phyloP scores from a whole-genome alignment of 192 early-diverging fungal genomes.

The Linderina pennispora region DNA sequence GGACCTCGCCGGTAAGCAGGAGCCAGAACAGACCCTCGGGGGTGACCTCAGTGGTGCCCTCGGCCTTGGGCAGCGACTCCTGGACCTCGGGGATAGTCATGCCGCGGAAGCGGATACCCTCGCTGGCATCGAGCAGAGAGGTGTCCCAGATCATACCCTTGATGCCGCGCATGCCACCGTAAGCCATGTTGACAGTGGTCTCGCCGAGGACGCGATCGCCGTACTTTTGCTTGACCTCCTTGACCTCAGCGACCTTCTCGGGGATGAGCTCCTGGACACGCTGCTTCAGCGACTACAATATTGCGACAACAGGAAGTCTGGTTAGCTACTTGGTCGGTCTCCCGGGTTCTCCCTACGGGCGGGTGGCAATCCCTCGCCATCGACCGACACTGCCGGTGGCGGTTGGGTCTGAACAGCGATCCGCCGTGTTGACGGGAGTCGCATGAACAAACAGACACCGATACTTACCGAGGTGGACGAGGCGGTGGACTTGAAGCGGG shows the following conservation, averaged over 20 bases:
- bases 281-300: conserved; percentile 75
- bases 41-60: conserved; percentile 87
- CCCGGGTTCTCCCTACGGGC: too few species aligned
- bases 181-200: conserved; percentile 94
- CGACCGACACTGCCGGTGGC: too few species aligned
- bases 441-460: too few species aligned
- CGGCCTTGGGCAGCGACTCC: conserved; percentile 80
- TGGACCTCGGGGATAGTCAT: conserved; percentile 96
- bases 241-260: conserved; percentile 91
- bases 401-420: too few species aligned
- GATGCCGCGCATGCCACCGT: conserved; percentile 99
- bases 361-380: too few species aligned
- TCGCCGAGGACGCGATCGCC: conserved; percentile 87
- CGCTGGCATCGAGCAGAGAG: conserved; percentile 94
- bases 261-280: conserved; percentile 92
- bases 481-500: conserved; percentile 51
- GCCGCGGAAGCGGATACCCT: conserved; percentile 98
- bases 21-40: conserved; percentile 99
- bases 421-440: too few species aligned
- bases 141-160: conserved; percentile 99
- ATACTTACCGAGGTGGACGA: conserved; percentile 52
- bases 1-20: conserved; percentile 94
- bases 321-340: too few species aligned
- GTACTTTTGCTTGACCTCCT: conserved; percentile 87
- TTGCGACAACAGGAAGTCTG: too few species aligned